A percentile compares a stretch with the other conserved stretches of the same genome.
phyloP scores from a whole-genome alignment of 2,329 filamentous ascomycete genomes.

The Fusarium avenaceum region DNA sequence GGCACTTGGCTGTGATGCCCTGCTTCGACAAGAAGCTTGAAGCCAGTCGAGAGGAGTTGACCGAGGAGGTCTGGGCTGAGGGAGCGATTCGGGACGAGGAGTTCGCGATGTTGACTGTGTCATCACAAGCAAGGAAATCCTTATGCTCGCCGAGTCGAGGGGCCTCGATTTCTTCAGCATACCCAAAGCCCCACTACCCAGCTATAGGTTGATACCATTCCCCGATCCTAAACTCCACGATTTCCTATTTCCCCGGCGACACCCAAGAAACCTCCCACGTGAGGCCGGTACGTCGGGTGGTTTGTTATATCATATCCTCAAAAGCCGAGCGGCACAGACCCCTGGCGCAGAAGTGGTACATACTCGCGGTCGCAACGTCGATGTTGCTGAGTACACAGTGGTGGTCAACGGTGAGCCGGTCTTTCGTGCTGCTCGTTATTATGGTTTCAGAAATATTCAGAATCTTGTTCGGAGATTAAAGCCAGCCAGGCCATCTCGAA shows the following conservation, averaged over 20 bases:
- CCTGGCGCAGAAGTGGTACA: slow-evolving; percentile 79
- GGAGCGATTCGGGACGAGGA: slow-evolving; percentile 63
- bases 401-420: slow-evolving; percentile 69
- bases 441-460: slow-evolving; percentile 98
- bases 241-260: slow-evolving; percentile 78
- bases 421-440: slow-evolving; percentile 89
- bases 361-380: slow-evolving; percentile 84
- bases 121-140: slow-evolving; percentile 93
- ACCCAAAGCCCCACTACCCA: slow-evolving; percentile 68
- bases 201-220: slow-evolving; percentile 67
- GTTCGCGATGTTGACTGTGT: slow-evolving; percentile 96
- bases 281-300: slow-evolving; percentile 87
- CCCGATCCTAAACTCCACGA: slow-evolving; percentile 77
- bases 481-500: slow-evolving; percentile 80
- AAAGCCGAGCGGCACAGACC: slow-evolving; percentile 77
- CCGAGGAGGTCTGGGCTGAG: slow-evolving; percentile 78
- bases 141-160: slow-evolving; percentile 88
- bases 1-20: slow-evolving; percentile 97
- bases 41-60: slow-evolving; percentile 92
- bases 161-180: slow-evolving; percentile 81
- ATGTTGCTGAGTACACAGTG: slow-evolving; percentile 89
- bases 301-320: slow-evolving; percentile 86
- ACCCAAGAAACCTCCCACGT: slow-evolving; percentile 60
- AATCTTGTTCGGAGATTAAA: slow-evolving; percentile 95
- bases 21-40: slow-evolving; percentile 99